A percentile compares a stretch with the other conserved stretches of the same genome.
phyloP scores from a whole-genome alignment of 768 basidiomycete species.

The Auriculariales sp. region DNA sequence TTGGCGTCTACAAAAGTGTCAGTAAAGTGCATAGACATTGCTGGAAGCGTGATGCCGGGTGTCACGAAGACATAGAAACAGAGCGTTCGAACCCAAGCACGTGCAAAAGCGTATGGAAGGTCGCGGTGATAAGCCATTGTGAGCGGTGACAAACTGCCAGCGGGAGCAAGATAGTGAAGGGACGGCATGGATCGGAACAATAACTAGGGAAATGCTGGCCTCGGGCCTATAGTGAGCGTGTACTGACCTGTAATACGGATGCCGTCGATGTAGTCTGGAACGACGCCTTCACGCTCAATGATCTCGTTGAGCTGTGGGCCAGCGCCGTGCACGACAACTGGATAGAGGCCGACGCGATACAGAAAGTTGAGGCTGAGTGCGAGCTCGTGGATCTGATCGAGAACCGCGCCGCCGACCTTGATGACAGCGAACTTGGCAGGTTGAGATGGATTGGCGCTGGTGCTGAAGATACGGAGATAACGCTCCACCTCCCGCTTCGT shows the following conservation, averaged over 20 bases:
- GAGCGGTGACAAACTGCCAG: too few species aligned
- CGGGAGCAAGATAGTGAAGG: too few species aligned
- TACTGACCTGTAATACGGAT: constrained; percentile 85
- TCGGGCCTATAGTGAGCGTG: too few species aligned
- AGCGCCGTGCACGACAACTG: constrained; percentile 90
- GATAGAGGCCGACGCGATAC: constrained; percentile 94
- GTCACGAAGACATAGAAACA: too few species aligned
- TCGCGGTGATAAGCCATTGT: too few species aligned
- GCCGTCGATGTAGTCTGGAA: constrained; percentile 94
- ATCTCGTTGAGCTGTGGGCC: constrained; percentile 93
- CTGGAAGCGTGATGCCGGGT: background rate
- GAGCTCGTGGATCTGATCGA: constrained; percentile 84
- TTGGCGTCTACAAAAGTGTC: constrained; percentile 53
- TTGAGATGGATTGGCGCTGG: constrained; percentile 76
- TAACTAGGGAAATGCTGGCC: too few species aligned
- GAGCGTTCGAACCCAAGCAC: too few species aligned
- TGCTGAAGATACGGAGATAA: constrained; percentile 94
- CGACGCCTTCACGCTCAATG: constrained; percentile 81
- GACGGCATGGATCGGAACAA: too few species aligned
- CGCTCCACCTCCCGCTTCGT: constrained; percentile 96
- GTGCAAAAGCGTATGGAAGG: too few species aligned
- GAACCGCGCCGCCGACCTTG: constrained; percentile 94
- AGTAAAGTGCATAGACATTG: background rate
- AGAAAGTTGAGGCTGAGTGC: constrained; percentile 92
- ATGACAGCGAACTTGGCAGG: constrained; percentile 95